phyloP scores from a whole-genome alignment of 148 eudicot species.

The Amaranthus cruentus region DNA sequence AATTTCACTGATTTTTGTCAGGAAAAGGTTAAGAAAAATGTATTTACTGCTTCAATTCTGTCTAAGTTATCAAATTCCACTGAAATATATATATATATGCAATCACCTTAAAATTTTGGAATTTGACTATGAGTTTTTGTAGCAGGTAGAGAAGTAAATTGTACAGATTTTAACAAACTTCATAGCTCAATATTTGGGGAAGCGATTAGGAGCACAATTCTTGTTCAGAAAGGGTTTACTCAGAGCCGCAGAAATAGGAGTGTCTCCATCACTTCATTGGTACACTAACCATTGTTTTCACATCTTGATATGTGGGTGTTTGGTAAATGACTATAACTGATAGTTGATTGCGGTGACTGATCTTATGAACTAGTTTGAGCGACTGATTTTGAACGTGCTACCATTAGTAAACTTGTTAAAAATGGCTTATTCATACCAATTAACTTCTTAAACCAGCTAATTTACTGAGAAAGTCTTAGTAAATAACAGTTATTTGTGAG shows the following conservation, averaged over 20 bases:
- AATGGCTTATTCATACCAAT: too few relatives aligned
- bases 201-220: slow-evolving; percentile 24
- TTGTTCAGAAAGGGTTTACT: slow-evolving; percentile 22
- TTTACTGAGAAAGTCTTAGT: too few relatives aligned
- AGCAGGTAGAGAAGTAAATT: slow-evolving; percentile 49
- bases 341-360: too few relatives aligned
- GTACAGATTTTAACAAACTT: slow-evolving; percentile 29
- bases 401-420: too few relatives aligned
- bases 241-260: slow-evolving; percentile 27
- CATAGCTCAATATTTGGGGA: slow-evolving; percentile 49
- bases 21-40: background rate
- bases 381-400: too few relatives aligned
- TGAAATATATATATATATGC: background rate
- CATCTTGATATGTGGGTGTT: background rate
- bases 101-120: background rate
- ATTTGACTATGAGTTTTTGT: slow-evolving; percentile 17
- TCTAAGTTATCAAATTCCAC: background rate
- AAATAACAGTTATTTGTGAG: too few relatives aligned
- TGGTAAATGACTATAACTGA: too few relatives aligned
- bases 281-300: slow-evolving; percentile 13
- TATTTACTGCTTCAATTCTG: background rate
- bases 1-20: background rate
- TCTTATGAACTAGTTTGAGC: too few relatives aligned
- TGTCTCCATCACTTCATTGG: slow-evolving; percentile 46
- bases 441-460: too few relatives aligned